Percentiles rank a stretch among this genome's conserved stretches.
These are phyloP conservation scores for Daldinia bambusicola DNA, from an alignment of 495 filamentous ascomycete species.

Conservation along the genomic window DNA sequence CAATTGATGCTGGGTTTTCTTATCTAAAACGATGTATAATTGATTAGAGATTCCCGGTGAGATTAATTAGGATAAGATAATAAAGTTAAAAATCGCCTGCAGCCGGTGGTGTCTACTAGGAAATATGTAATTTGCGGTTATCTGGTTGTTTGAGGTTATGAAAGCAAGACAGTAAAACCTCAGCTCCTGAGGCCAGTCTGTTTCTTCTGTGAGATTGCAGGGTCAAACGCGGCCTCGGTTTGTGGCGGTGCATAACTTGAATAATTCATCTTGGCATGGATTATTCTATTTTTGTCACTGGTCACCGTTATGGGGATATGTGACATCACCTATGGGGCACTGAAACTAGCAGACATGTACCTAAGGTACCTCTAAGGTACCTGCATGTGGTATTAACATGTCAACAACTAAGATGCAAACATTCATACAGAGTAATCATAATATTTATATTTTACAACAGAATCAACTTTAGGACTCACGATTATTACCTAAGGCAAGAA, in stretches of 20 bases:
- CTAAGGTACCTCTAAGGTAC: neutral
- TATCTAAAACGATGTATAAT: conserved; percentile 3
- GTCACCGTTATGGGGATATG: neutral
- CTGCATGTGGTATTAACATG: no score
- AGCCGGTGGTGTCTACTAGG: no score
- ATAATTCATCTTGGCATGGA: neutral
- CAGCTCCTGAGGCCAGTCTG: conserved; percentile 43
- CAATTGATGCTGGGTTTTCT: conserved; percentile 10
- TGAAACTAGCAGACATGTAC: no score
- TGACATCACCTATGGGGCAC: neutral
- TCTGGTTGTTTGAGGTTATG: neutral
- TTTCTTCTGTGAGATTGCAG: conserved; percentile 30
- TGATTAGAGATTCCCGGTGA: conserved; percentile 7
- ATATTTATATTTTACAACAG: no score
- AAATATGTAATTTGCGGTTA: neutral
- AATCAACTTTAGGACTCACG: no score
- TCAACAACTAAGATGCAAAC: no score
- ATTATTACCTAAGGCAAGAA: no score
- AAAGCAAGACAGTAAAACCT: neutral
- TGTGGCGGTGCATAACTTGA: conserved; percentile 28
- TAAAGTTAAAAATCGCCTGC: no score
- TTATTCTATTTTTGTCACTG: neutral
- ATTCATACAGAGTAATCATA: no score
- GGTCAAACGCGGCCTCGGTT: conserved; percentile 4
- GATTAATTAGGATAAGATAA: conserved; percentile 1